Conservation (phyloP, 257 asterid species). For the Echites panduratus region DNA sequence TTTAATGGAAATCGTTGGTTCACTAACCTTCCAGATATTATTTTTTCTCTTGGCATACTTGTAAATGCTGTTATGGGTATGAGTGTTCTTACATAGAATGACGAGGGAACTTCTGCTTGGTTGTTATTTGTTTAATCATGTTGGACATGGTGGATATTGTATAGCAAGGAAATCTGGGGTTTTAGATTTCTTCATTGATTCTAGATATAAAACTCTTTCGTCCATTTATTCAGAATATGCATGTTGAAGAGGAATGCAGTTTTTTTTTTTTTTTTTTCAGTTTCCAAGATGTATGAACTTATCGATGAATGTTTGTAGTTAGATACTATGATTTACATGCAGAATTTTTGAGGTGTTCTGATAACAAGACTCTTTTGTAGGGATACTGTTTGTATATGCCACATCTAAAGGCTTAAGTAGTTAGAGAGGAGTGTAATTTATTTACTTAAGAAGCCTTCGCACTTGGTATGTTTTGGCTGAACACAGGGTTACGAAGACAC, state of each 20-base stretch:
- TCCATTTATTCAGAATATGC: neutral
- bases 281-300: neutral
- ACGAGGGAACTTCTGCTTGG: neutral
- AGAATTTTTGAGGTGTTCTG: neutral
- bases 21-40: neutral
- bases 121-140: neutral
- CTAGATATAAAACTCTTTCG: neutral
- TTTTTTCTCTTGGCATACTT: neutral
- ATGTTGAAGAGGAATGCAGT: slow-evolving; percentile 3
- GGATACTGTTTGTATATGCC: neutral
- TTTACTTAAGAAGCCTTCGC: neutral
- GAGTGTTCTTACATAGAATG: neutral
- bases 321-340: no score
- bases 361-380: neutral
- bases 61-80: neutral
- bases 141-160: slow-evolving; percentile 11
- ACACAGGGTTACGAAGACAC: neutral
- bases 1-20: neutral
- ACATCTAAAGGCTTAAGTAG: neutral
- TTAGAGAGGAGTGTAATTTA: neutral
- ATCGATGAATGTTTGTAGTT: neutral
- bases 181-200: neutral
- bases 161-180: neutral
- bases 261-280: no score
- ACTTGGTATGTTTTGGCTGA: neutral